phyloP scores from a whole-genome alignment of 768 basidiomycete species.

The Leccinum rimulosum region DNA sequence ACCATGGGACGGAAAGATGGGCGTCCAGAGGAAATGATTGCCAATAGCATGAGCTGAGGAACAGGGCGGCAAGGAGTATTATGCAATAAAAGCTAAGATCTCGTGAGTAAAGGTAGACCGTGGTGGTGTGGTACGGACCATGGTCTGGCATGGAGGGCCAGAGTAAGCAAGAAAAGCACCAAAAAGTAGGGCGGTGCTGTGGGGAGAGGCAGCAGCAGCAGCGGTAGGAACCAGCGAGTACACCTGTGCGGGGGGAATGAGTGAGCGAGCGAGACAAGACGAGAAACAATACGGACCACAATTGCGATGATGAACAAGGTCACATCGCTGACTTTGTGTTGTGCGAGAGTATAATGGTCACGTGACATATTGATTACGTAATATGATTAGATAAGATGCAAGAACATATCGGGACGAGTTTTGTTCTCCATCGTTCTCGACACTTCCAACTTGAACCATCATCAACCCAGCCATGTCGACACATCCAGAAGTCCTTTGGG shows the following conservation, averaged over 20 bases:
- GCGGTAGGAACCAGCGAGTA: conserved; percentile 81
- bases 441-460: conserved; percentile 22
- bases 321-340: too few relatives aligned
- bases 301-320: conserved; percentile 27
- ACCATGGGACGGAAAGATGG: conserved; percentile 63
- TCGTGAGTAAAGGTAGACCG: conserved; percentile 7
- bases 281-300: conserved; percentile 50
- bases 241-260: conserved; percentile 49
- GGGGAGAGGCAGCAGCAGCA: conserved; percentile 73
- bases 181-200: conserved; percentile 81
- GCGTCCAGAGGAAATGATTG: conserved; percentile 71
- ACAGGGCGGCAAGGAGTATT: conserved; percentile 75
- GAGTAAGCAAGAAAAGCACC: conserved; percentile 69
- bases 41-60: conserved; percentile 88
- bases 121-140: conserved; percentile 51
- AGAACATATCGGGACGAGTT: conserved; percentile 18
- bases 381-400: conserved; percentile 4
- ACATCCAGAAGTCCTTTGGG: conserved; percentile 93
- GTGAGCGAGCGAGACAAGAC: neutral
- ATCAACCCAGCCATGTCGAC: conserved; percentile 37
- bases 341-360: too few relatives aligned
- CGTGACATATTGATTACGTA: conserved; percentile 19
- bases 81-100: conserved; percentile 78
- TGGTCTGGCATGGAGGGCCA: conserved; percentile 78
- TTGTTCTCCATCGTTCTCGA: conserved; percentile 33